These are phyloP conservation scores for Ceratobasidium sp. DNA, from an alignment of 1,284 basidiomycete species.

Conservation along the genomic window DNA sequence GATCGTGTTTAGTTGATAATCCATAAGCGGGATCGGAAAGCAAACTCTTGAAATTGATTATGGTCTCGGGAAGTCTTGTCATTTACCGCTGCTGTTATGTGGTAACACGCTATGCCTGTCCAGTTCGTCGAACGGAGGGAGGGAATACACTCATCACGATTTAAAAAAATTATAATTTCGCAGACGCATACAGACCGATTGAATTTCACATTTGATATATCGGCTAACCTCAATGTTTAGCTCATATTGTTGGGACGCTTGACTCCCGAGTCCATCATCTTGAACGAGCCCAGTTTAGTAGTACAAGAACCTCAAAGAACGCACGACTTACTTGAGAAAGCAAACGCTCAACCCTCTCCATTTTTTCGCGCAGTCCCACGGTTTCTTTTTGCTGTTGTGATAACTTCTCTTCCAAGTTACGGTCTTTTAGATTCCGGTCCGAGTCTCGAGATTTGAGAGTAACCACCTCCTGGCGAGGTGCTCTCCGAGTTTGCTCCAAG, in stretches of 20 bases:
- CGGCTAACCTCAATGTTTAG: neutral
- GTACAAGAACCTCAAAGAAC: neutral
- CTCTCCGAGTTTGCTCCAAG: neutral
- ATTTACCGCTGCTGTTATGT: neutral
- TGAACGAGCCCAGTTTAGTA: neutral
- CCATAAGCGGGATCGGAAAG: too few species aligned
- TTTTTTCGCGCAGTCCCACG: neutral
- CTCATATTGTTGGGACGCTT: neutral
- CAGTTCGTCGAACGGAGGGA: neutral
- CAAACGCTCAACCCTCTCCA: neutral
- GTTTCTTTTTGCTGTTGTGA: neutral
- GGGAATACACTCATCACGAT: neutral
- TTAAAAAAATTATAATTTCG: neutral
- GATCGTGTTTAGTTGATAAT: too few species aligned
- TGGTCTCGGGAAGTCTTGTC: too few species aligned
- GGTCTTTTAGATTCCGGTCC: neutral
- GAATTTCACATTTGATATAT: too few species aligned
- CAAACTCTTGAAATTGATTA: too few species aligned
- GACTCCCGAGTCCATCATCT: too few species aligned
- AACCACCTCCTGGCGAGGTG: neutral
- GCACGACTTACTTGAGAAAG: neutral
- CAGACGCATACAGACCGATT: neutral
- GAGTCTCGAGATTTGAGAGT: neutral
- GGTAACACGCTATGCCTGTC: neutral
- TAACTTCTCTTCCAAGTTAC: neutral